Conservation (phyloP, 257 asterid genomes). For the Petunia secreta region DNA sequence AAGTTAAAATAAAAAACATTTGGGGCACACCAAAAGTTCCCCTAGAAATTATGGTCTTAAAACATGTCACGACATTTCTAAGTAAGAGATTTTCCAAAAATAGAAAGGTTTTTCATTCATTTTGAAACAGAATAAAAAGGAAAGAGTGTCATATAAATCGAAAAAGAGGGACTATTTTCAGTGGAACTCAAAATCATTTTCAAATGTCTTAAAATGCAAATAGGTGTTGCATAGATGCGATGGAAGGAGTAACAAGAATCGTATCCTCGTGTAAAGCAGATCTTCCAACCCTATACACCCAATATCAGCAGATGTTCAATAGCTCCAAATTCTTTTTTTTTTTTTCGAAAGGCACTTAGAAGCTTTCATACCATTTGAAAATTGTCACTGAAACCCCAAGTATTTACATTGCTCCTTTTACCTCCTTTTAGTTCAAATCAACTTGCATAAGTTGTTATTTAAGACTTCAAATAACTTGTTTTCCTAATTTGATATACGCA, state of each 20-base stretch:
- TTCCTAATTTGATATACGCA: neutral
- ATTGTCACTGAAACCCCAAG: neutral
- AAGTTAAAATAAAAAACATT: no score
- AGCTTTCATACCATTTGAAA: neutral
- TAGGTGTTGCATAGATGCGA: neutral
- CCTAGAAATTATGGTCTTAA: no score
- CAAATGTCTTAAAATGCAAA: neutral
- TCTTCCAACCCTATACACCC: no score
- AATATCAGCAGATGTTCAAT: neutral
- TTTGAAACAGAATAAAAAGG: no score
- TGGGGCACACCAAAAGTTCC: no score
- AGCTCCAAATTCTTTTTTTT: neutral
- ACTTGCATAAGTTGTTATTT: neutral
- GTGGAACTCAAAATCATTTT: neutral
- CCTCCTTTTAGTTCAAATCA: neutral
- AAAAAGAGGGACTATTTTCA: neutral
- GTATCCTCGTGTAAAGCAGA: neutral
- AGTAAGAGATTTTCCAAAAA: no score
- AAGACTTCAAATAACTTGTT: neutral
- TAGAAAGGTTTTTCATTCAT: no score
- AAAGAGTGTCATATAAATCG: no score
- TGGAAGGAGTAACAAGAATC: neutral
- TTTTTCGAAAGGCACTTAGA: neutral
- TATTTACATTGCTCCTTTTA: neutral
- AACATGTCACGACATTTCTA: no score